A percentile compares a stretch with the other conserved stretches of the same genome.
phyloP scores from a whole-genome alignment of 1,284 basidiomycete genomes.

The Melampsora occidentalis region DNA sequence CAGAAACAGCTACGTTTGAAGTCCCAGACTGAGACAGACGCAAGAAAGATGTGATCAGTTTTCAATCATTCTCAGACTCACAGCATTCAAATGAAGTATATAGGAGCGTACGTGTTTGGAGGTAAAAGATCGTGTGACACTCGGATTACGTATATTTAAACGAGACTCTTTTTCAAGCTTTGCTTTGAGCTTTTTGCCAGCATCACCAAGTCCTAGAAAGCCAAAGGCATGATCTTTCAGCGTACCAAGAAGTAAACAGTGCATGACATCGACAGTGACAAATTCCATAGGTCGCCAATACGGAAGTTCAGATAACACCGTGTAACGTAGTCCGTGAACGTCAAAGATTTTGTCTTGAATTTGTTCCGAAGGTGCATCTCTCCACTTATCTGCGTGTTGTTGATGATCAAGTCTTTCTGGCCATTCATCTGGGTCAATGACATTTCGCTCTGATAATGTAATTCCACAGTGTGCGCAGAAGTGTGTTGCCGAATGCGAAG shows the following conservation, averaged over 20 bases:
- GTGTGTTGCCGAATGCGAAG: neutral
- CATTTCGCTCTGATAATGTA: neutral
- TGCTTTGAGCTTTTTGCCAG: constrained; percentile 12
- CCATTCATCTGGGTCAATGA: neutral
- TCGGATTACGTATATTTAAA: neutral
- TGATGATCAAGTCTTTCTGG: neutral
- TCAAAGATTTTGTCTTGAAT: neutral
- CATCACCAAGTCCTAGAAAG: neutral
- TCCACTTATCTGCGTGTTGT: neutral
- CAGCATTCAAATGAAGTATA: too few species aligned
- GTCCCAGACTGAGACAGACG: too few species aligned
- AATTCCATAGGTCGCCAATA: constrained; percentile 33
- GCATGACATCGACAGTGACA: constrained; percentile 14
- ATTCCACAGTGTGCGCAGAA: constrained; percentile 20
- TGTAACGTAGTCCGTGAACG: constrained; percentile 17
- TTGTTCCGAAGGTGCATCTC: neutral
- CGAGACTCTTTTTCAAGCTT: neutral
- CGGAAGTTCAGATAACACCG: constrained; percentile 15
- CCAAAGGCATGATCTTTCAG: constrained; percentile 19
- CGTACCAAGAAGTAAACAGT: constrained; percentile 24
- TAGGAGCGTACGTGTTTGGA: too few species aligned
- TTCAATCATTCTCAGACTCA: too few species aligned
- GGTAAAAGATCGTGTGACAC: neutral
- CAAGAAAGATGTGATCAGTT: too few species aligned
- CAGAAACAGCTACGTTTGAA: too few species aligned